Conservation (phyloP, 192 early-diverging fungal species). For the Linnemannia exigua region DNA sequence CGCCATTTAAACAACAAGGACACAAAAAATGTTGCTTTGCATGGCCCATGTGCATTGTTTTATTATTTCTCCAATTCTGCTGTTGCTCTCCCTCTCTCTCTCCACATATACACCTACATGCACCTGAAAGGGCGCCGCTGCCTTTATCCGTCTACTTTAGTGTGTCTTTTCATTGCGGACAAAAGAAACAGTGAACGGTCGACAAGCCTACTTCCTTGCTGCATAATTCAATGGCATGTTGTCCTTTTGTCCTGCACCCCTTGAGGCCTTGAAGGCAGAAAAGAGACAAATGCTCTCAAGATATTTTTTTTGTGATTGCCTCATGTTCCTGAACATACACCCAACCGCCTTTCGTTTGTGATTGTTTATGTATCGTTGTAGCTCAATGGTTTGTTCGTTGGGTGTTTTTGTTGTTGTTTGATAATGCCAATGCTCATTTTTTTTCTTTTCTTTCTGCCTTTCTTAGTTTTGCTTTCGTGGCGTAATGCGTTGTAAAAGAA, state of each 20-base stretch:
- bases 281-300: background rate
- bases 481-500: background rate
- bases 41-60: background rate
- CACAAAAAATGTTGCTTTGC: background rate
- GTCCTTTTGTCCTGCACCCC: too few relatives aligned
- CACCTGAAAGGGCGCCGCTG: background rate
- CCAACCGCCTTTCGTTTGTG: background rate
- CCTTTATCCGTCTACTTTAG: background rate
- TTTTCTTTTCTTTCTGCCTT: background rate
- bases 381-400: background rate
- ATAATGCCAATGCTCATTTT: background rate
- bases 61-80: background rate
- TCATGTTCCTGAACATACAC: background rate
- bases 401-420: background rate
- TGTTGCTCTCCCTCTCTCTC: background rate
- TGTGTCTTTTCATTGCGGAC: constrained; percentile 5
- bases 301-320: background rate
- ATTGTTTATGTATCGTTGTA: constrained; percentile 3
- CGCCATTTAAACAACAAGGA: background rate
- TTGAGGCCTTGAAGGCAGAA: background rate
- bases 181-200: background rate
- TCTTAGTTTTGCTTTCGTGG: background rate
- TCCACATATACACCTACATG: background rate
- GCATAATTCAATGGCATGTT: background rate
- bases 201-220: background rate